Conservation (phyloP, 2,329 filamentous ascomycete species). For the Neofusicoccum sp. region DNA sequence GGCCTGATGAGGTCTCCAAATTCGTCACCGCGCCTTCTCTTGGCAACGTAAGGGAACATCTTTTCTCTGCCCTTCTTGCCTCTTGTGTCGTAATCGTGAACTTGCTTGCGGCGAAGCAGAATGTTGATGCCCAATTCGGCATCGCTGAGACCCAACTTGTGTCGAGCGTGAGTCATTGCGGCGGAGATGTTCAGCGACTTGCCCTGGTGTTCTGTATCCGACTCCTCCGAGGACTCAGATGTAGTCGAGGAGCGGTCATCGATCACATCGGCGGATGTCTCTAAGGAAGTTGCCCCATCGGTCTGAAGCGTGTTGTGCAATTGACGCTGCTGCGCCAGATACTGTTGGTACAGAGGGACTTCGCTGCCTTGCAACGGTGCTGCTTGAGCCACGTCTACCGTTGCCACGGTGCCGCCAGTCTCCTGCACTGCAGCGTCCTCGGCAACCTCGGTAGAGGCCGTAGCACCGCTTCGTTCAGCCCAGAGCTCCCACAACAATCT, state of each 20-base stretch:
- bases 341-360: slow-evolving; percentile 83
- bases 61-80: slow-evolving; percentile 91
- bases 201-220: slow-evolving; percentile 87
- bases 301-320: slow-evolving; percentile 79
- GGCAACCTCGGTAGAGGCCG: slow-evolving; percentile 35
- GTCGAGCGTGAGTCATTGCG: slow-evolving; percentile 80
- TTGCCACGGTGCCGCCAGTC: slow-evolving; percentile 56
- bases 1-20: slow-evolving; percentile 93
- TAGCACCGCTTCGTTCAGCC: slow-evolving; percentile 33
- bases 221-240: slow-evolving; percentile 84
- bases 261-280: slow-evolving; percentile 71
- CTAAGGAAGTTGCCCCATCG: slow-evolving; percentile 67
- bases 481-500: slow-evolving; percentile 71
- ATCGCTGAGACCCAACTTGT: slow-evolving; percentile 83
- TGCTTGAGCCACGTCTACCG: slow-evolving; percentile 47
- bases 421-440: slow-evolving; percentile 68
- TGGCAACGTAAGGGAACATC: slow-evolving; percentile 84
- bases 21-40: slow-evolving; percentile 79
- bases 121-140: slow-evolving; percentile 92
- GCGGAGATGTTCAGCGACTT: slow-evolving; percentile 88
- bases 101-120: slow-evolving; percentile 80
- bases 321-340: slow-evolving; percentile 84
- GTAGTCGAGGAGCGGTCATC: slow-evolving; percentile 87
- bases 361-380: slow-evolving; percentile 75
- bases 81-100: slow-evolving; percentile 92